A percentile compares a stretch with the other conserved stretches of the same genome.
phyloP scores from a whole-genome alignment of 1,284 basidiomycete genomes.

The Xerocomus subilludens region DNA sequence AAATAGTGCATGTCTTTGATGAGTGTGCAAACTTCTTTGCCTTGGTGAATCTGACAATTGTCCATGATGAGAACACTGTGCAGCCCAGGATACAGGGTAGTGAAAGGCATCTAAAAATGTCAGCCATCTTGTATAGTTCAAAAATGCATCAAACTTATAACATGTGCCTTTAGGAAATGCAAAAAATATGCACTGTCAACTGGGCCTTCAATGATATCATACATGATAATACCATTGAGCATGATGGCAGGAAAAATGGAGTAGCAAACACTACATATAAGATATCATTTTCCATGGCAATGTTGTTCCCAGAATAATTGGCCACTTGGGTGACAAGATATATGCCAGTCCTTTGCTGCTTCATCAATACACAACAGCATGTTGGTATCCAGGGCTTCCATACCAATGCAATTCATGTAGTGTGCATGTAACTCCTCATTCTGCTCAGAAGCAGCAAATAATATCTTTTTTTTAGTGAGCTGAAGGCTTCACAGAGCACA shows the following conservation, averaged over 20 bases:
- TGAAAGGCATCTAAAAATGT: constrained; percentile 4
- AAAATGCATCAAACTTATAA: neutral
- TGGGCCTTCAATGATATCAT: neutral
- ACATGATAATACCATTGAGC: neutral
- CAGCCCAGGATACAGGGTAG: neutral
- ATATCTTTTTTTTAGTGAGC: too few species aligned
- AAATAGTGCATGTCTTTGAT: neutral
- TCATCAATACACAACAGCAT: too few species aligned
- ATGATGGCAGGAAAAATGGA: constrained; percentile 11
- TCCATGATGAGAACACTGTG: constrained; percentile 4
- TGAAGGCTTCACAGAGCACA: too few species aligned
- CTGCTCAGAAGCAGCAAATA: too few species aligned
- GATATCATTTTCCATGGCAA: neutral
- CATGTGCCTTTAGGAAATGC: neutral
- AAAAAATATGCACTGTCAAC: neutral
- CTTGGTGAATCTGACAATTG: neutral
- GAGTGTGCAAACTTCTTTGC: neutral
- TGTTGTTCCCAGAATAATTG: neutral
- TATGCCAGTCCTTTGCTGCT: too few species aligned
- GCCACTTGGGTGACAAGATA: neutral
- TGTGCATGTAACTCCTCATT: too few species aligned
- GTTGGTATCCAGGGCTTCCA: too few species aligned
- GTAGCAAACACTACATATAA: neutral
- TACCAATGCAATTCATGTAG: too few species aligned
- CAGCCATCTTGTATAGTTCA: neutral